phyloP scores from a whole-genome alignment of 2,329 filamentous ascomycete genomes.

The Colletotrichum sublineola region DNA sequence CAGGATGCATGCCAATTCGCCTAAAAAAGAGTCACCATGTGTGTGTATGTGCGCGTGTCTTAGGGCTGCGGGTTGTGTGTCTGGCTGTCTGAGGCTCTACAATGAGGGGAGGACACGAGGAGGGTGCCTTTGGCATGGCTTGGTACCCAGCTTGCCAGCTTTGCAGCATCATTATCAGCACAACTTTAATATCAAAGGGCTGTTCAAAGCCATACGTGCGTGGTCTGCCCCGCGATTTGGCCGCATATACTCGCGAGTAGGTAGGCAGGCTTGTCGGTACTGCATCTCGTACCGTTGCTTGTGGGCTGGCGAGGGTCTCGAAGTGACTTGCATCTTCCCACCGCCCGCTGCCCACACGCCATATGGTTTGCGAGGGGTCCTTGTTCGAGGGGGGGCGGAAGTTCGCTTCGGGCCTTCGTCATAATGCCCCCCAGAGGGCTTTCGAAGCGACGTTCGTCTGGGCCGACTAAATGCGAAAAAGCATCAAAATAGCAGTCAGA shows the following conservation, averaged over 20 bases:
- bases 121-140: background rate
- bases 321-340: constrained; percentile 42
- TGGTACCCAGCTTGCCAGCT: constrained; percentile 4
- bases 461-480: constrained; percentile 6
- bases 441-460: background rate
- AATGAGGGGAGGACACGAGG: constrained; percentile 7
- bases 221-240: constrained; percentile 37
- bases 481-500: constrained; percentile 23
- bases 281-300: constrained; percentile 23
- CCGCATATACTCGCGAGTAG: background rate
- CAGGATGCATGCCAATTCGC: background rate
- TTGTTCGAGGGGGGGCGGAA: constrained; percentile 18
- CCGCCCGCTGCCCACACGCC: constrained; percentile 35
- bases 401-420: constrained; percentile 29
- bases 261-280: constrained; percentile 10
- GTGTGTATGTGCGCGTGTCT: constrained; percentile 4
- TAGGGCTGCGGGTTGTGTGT: constrained; percentile 21
- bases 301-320: constrained; percentile 33
- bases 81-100: constrained; percentile 9
- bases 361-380: constrained; percentile 24
- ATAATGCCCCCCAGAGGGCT: constrained; percentile 25
- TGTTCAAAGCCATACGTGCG: constrained; percentile 21
- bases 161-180: constrained; percentile 35
- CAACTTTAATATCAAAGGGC: constrained; percentile 12
- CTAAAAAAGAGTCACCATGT: background rate